Conservation (phyloP, 2,329 filamentous ascomycete species). For the Teratosphaeria zuluensis region DNA sequence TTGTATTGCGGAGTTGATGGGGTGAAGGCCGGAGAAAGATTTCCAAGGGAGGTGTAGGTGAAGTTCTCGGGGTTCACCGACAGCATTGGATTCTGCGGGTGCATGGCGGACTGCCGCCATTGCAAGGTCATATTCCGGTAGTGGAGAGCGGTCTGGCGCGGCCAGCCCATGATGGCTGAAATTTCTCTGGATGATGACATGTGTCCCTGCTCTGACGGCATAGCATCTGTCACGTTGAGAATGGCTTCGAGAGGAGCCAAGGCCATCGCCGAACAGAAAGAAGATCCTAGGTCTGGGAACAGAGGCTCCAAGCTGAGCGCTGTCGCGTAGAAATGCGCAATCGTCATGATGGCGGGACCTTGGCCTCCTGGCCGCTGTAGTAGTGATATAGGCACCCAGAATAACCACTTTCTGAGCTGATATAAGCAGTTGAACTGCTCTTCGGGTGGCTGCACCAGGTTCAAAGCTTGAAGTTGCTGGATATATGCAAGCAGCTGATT, state of each 20-base stretch:
- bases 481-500: constrained; percentile 40
- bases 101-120: constrained; percentile 5
- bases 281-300: constrained; percentile 81
- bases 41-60: constrained; percentile 28
- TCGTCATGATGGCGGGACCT: constrained; percentile 67
- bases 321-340: constrained; percentile 85
- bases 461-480: constrained; percentile 33
- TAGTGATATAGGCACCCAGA: constrained; percentile 84
- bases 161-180: constrained; percentile 37
- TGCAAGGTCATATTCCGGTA: constrained; percentile 29
- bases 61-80: constrained; percentile 14
- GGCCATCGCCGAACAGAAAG: constrained; percentile 62
- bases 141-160: constrained; percentile 32
- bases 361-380: constrained; percentile 69
- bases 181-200: constrained; percentile 34
- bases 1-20: constrained; percentile 35
- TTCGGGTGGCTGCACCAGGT: constrained; percentile 46
- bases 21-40: constrained; percentile 41
- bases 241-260: constrained; percentile 80
- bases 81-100: constrained; percentile 8
- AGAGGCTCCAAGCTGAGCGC: constrained; percentile 81
- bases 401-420: constrained; percentile 81
- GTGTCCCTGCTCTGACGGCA: constrained; percentile 41
- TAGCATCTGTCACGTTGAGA: constrained; percentile 60
- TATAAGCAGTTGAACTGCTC: constrained; percentile 87